Conservation (phyloP, 2,329 filamentous ascomycete genomes). For the Coniochaeta sp. region DNA sequence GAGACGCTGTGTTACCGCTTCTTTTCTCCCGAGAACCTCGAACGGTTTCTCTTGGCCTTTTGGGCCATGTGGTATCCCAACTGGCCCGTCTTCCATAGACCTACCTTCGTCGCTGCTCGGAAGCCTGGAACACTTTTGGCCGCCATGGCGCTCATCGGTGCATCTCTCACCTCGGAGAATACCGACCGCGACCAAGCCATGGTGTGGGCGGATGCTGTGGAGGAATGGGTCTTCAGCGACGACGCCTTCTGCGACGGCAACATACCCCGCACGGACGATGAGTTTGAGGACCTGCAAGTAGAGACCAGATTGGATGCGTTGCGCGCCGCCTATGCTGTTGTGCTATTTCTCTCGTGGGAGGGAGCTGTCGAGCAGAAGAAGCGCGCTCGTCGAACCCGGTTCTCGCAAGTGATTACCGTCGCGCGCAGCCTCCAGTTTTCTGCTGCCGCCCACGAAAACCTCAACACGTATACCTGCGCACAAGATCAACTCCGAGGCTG, state of each 20-base stretch:
- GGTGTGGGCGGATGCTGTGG: not conserved
- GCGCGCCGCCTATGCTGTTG: not conserved
- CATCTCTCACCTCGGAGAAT: not conserved
- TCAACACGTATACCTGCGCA: not conserved
- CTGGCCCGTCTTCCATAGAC: not conserved
- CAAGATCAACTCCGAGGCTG: not conserved
- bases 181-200: not conserved
- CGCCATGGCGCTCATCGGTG: not conserved
- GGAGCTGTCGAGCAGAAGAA: not conserved
- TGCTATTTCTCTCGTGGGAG: not conserved
- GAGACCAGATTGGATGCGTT: not conserved
- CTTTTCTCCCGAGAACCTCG: not conserved
- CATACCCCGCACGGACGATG: not conserved
- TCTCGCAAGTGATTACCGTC: not conserved
- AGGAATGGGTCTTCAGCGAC: not conserved
- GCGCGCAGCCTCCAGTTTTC: not conserved
- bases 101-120: not conserved
- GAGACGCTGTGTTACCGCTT: not conserved
- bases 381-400: not conserved
- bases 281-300: not conserved
- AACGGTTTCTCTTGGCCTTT: not conserved
- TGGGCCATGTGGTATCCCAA: not conserved
- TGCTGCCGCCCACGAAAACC: not conserved
- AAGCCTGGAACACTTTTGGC: not conserved
- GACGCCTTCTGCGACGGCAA: not conserved